These are phyloP conservation scores for Ascodesmis nigricans DNA, from an alignment of 495 filamentous ascomycete genomes.

Conservation along the genomic window DNA sequence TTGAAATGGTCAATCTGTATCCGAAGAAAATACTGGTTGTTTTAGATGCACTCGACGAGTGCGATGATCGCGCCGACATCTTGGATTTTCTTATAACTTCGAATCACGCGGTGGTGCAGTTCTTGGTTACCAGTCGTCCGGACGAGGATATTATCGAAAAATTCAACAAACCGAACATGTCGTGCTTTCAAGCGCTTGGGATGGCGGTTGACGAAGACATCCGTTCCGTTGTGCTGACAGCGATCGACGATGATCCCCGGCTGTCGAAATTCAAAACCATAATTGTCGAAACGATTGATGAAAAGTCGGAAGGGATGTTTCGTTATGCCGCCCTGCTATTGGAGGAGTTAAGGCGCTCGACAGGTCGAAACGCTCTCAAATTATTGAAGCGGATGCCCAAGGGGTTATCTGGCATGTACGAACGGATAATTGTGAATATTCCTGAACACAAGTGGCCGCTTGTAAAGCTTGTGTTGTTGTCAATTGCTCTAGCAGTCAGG, in stretches of 20 bases:
- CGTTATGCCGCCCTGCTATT: slow-evolving; percentile 6
- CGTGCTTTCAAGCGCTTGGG: not conserved
- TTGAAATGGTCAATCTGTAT: not conserved
- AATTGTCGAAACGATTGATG: not conserved
- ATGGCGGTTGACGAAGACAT: slow-evolving; percentile 1
- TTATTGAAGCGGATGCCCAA: slow-evolving; percentile 3
- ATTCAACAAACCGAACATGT: not conserved
- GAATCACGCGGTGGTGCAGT: not conserved
- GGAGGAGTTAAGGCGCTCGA: slow-evolving; percentile 2
- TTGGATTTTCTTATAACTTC: not conserved
- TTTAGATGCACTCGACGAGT: slow-evolving; percentile 3
- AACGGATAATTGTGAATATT: slow-evolving; percentile 2
- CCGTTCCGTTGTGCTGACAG: not conserved
- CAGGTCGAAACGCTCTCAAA: not conserved
- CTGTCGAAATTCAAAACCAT: not conserved
- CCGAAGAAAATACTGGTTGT: slow-evolving; percentile 1
- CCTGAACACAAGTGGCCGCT: not conserved
- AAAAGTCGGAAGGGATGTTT: slow-evolving; percentile 6
- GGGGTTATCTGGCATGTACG: slow-evolving; percentile 4
- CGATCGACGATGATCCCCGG: not conserved
- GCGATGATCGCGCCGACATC: not conserved
- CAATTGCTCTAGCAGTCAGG: slow-evolving; percentile 6
- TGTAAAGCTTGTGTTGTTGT: slow-evolving; percentile 1
- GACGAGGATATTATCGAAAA: not conserved
- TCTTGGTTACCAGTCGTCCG: slow-evolving; percentile 2